Evolutionary conservation across 352 stramenopile genomes (phyloP), one percentile per base, ranked within the genome.

Genomic region (Globisporangium acanthophoron): DNA sequence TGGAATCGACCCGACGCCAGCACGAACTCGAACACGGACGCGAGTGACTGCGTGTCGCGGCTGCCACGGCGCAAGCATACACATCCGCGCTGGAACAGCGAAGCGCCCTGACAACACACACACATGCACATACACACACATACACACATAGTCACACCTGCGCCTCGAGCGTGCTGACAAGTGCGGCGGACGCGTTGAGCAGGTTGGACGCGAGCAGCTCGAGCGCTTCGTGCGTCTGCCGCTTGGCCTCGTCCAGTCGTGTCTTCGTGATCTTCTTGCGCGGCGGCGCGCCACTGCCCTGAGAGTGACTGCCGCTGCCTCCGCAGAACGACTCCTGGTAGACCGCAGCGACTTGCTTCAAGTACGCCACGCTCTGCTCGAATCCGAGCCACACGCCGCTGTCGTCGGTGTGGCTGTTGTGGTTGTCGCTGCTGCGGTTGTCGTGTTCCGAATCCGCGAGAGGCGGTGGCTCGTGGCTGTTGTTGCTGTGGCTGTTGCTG

Each of bases 201-300:
- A 88, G 27, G 47, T 85, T 88, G 11, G 75, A 80, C n/a, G 73
- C 73, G 13, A 85, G 69, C 37, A 88, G 59, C 53, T 85, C 74
- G 8, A 88, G 59, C 8, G 69, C 77, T 52, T 88, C 69, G 24
- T 74, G 69, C 13, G 75, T 64, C 51, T 88, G 78, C 6, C 67
- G 61, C 50, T 73, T 73, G 21, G 69, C 75, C 41, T 75, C 69
- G 31, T 82, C 58, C 56, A 85, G 24, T 33, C 78, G 74, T 33
- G 64, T 45, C 52, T 71, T 68, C 3, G 73, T 69, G 55, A 72
- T 50, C 20, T 52, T 54, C 58, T 80, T 75, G 48, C 50, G 31
- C n/a, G 33, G 20, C 7, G 33, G 11, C 2, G 33, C 31, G 33
- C 1, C 35, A 1, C 4, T n/a, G n/a, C n/a, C n/a, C n/a, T n/a